Base-by-base conservation (phyloP, 495 filamentous ascomycete genomes). In the Ascobolus immersus region DNA sequence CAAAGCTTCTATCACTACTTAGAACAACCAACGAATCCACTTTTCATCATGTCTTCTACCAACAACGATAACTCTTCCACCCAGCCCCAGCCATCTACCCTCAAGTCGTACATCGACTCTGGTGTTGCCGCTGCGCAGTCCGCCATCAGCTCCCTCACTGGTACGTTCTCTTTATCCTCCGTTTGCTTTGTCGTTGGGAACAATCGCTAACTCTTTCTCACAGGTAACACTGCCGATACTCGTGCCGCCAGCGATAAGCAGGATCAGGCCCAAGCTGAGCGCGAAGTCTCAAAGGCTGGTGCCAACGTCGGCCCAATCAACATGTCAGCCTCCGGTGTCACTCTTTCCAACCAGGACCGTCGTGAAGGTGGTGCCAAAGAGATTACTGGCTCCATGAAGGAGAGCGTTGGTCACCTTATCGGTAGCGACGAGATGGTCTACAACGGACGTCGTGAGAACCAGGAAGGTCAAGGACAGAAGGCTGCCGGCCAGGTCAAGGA, bases 401-500 rank as follows among this genome's bases (percentile, higher is more conserved):
- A 92, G 47, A 58, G 66, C 19, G 33, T 89, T 4, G 84, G 84
- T 36, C 70, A 70, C 40, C 29, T 79, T 8, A 38, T 81, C 32
- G 84, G 84, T 38, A 65, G 64, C 38, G 73, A 86, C 55, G 60
- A 8, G 23, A 8, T 21, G 43, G 40, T 26, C 44, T 42, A 18
- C 40, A 35, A n/a, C n/a, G 82, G 82, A 15, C 62, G 63, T 28
- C 53, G 73, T 44, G 80, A 93, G 54, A 91, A 92, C 45, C 58
- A 60, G 11, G 58, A 71, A 32, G 84, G 84, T 20, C 75, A 86
- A 56, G 67, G 60, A 23, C 67, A 74, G 46, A 80, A 93, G 52
- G 79, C 82, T 12, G 59, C 69, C 46, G 81, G 84, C 22, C 84
- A 92, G 57, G 40, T 91, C 27, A 66, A 58, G 42, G 82, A 92